Percentiles rank a stretch among this genome's conserved stretches.
Conservation (phyloP, 768 basidiomycete species). For the Gymnopilus junonius region DNA sequence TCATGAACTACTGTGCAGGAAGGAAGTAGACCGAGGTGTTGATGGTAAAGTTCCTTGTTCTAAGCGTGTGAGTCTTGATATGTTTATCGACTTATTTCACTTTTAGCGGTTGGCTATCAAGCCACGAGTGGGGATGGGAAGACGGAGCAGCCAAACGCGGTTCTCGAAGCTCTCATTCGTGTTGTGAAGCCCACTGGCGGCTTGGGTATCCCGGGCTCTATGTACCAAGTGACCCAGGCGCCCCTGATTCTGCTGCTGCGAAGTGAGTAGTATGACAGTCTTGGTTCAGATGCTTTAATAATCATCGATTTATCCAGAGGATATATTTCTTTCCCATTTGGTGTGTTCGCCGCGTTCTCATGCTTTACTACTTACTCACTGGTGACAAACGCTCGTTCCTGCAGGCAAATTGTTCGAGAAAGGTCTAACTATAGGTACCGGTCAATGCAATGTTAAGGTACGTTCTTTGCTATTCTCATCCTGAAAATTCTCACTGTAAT, state of each 20-base stretch:
- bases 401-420: constrained; percentile 55
- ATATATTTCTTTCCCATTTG: constrained; percentile 58
- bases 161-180: constrained; percentile 54
- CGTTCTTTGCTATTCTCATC: background rate
- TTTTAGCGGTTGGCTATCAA: constrained; percentile 55
- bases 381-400: background rate
- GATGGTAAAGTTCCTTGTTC: constrained; percentile 37
- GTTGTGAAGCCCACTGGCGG: constrained; percentile 59
- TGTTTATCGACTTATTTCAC: background rate
- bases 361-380: background rate
- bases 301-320: constrained; percentile 32
- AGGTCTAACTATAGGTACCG: constrained; percentile 55
- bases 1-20: constrained; percentile 34
- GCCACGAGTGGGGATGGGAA: constrained; percentile 57
- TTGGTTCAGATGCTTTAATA: background rate
- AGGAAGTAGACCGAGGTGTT: constrained; percentile 55
- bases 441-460: constrained; percentile 62
- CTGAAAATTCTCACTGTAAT: background rate
- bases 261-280: constrained; percentile 36
- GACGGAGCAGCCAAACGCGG: constrained; percentile 59
- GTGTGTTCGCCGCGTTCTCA: constrained; percentile 15
- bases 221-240: constrained; percentile 61
- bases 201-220: constrained; percentile 62
- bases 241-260: constrained; percentile 53
- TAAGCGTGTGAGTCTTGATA: background rate